Evolutionary conservation across 2,329 filamentous ascomycete species (phyloP).

Genomic region (Sarocladiaceae sp.): DNA sequence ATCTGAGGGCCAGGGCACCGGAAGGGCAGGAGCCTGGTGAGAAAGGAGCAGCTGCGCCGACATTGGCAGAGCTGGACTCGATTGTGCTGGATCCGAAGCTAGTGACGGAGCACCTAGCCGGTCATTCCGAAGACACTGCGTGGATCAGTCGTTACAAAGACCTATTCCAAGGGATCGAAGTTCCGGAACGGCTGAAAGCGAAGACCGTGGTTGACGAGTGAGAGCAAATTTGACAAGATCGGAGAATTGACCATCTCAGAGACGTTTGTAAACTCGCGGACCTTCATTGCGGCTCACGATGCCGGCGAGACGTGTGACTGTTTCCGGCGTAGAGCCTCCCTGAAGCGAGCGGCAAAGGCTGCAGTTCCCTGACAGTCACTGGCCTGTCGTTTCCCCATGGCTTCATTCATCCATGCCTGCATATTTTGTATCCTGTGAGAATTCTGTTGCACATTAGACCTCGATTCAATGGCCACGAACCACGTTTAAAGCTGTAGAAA

Average conservation of each 20-base stretch:
- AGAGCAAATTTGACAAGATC: too few relatives aligned
- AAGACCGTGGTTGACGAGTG: too few relatives aligned
- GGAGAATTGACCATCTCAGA: too few relatives aligned
- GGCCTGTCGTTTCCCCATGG: conserved; percentile 46
- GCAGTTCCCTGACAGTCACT: conserved; percentile 51
- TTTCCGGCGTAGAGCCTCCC: conserved; percentile 34
- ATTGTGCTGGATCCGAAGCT: conserved; percentile 24
- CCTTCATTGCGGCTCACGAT: neutral
- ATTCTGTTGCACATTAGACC: too few relatives aligned
- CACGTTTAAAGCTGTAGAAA: too few relatives aligned
- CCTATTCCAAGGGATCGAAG: neutral
- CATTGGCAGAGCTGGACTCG: conserved; percentile 27
- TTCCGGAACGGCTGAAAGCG: neutral
- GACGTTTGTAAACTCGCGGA: too few relatives aligned
- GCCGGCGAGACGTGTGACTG: neutral
- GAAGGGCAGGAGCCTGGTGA: neutral
- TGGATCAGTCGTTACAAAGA: neutral
- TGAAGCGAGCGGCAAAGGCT: conserved; percentile 50
- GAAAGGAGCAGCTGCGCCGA: conserved; percentile 18
- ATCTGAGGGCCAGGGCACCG: conserved; percentile 19
- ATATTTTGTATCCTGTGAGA: conserved; percentile 63
- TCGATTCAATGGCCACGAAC: too few relatives aligned
- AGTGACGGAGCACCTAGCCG: conserved; percentile 26
- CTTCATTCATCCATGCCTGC: conserved; percentile 55
- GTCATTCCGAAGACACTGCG: conserved; percentile 22